Conservation (phyloP, 306 rosid species). For the Argentina anserina region DNA sequence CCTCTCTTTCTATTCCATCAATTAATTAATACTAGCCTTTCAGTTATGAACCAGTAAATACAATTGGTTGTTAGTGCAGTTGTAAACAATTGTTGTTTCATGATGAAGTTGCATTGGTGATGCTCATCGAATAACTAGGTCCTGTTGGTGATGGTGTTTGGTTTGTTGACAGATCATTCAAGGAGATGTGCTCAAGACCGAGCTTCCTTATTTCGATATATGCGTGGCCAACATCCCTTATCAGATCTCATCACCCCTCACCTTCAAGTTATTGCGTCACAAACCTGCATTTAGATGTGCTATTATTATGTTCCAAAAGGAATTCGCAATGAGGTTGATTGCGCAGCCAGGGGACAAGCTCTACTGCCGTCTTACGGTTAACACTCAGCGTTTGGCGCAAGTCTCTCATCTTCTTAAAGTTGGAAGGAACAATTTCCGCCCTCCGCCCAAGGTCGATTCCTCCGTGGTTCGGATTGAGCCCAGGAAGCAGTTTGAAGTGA, state of each 20-base stretch:
- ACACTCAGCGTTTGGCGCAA: slow-evolving; percentile 77
- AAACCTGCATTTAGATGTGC: slow-evolving; percentile 83
- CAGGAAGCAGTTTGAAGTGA: slow-evolving; percentile 68
- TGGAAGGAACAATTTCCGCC: slow-evolving; percentile 86
- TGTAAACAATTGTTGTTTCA: no score
- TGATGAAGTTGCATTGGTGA: neutral
- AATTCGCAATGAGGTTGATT: slow-evolving; percentile 88
- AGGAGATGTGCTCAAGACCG: slow-evolving; percentile 83
- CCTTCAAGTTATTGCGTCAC: slow-evolving; percentile 81
- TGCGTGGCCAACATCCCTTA: slow-evolving; percentile 94
- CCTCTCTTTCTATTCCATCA: neutral
- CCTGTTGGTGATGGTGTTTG: neutral
- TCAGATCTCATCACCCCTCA: slow-evolving; percentile 96
- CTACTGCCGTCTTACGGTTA: slow-evolving; percentile 85
- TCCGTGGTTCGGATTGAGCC: slow-evolving; percentile 90
- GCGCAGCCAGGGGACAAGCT: slow-evolving; percentile 95
- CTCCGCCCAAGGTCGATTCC: slow-evolving; percentile 92
- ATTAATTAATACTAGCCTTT: no score
- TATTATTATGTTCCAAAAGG: slow-evolving; percentile 91
- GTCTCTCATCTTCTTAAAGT: slow-evolving; percentile 91
- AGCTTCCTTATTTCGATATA: slow-evolving; percentile 86
- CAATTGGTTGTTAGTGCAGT: neutral
- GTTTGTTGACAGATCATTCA: slow-evolving; percentile 50
- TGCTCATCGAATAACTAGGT: neutral
- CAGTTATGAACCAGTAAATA: no score